Evolutionary conservation across 257 asterid genomes (phyloP), one percentile per base, ranked within the genome.

Genomic region (Misopates orontium): DNA sequence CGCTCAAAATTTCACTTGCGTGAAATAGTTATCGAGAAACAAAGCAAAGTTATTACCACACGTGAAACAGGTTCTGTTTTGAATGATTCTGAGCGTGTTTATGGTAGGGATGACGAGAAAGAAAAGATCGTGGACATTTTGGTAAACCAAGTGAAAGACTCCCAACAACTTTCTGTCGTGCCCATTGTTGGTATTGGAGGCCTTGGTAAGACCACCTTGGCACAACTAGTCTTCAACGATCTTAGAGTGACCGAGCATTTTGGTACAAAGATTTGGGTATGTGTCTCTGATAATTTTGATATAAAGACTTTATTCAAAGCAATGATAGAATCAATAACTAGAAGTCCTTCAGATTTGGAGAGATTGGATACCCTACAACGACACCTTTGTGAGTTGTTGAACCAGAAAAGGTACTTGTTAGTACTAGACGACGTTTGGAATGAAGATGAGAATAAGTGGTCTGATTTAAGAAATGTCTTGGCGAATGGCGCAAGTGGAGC

Each of bases 381-480:
- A 3, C 31, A 60, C 21, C 75, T 79, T 4, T 22, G 7, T 12
- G 50, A 80, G 31, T 60, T 65, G 62, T 8, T 77, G 60, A 45
- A 47, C 20, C 62, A 63, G 12, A 75, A 78, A 48, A 68, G 59
- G 12, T 77, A 68, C 19, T 66, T 80, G 53, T 21, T 80, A 0
- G 73, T 75, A 9, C 16, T 76, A 25, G 81, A 77, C 54, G 82
- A 80, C 74, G 80, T 80, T 0, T 80, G 82, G 83, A 64, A 78
- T 19, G 77, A 66, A 0, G 23, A 75, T 8, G 77, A 61, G 36
- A 73, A 72, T 4, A 63, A 72, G 48, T 81, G 84, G 87, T 12
- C 4, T 19, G 42, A 8, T 11, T 12, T 78, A 4, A 70, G 19
- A 55, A n/a, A 11, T 22, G 23, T 60, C 2, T 25, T 81, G 14